phyloP scores from a whole-genome alignment of 768 basidiomycete genomes.

The Collybia sp. region DNA sequence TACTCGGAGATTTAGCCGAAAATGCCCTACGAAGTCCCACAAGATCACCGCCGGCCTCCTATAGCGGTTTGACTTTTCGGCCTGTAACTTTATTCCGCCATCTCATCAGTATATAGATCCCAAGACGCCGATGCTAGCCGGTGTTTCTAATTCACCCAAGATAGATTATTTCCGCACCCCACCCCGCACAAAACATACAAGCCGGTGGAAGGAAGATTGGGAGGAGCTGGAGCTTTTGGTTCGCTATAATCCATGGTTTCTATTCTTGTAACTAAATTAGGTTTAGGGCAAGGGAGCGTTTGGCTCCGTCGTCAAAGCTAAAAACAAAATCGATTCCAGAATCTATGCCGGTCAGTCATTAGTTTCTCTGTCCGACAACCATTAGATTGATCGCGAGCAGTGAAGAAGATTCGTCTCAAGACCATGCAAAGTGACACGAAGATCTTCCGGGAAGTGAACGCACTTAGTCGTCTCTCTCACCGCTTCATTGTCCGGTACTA shows the following conservation, averaged over 20 bases:
- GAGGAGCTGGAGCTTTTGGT: conserved; percentile 87
- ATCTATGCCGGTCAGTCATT: conserved; percentile 68
- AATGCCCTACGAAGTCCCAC: conserved; percentile 23
- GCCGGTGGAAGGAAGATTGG: conserved; percentile 92
- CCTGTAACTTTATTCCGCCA: not conserved
- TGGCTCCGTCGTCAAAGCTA: conserved; percentile 92
- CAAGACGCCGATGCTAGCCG: conserved; percentile 43
- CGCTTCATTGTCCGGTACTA: conserved; percentile 90
- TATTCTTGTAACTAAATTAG: not conserved
- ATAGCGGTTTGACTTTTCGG: conserved; percentile 15
- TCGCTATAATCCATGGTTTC: conserved; percentile 10
- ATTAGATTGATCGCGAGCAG: conserved; percentile 26
- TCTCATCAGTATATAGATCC: conserved; percentile 23
- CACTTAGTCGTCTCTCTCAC: conserved; percentile 82
- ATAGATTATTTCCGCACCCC: conserved; percentile 55
- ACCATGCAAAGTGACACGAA: conserved; percentile 76
- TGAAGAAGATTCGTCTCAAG: conserved; percentile 86
- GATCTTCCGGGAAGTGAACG: conserved; percentile 89
- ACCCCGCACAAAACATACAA: conserved; percentile 44
- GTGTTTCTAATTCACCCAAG: conserved; percentile 55
- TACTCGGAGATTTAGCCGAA: conserved; percentile 56
- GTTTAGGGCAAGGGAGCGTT: conserved; percentile 82
- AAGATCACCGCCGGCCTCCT: conserved; percentile 20
- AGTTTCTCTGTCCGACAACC: not conserved
- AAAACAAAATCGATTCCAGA: conserved; percentile 80